phyloP scores from a whole-genome alignment of 306 rosid genomes.

The Quercus cerris region DNA sequence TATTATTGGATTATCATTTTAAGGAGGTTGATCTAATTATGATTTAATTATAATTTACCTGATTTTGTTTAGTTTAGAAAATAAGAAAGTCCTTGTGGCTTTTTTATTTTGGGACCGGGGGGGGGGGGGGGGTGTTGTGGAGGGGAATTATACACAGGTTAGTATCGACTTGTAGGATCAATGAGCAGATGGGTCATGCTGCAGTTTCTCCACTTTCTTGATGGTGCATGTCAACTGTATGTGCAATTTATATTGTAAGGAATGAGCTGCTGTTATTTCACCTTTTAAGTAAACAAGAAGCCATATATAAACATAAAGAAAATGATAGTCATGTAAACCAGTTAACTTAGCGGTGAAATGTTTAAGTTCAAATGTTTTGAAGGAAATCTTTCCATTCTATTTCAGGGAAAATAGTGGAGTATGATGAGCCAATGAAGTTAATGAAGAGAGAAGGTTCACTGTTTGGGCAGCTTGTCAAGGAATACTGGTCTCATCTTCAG shows the following conservation, averaged over 20 bases:
- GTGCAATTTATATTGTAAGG: background rate
- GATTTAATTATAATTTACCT: background rate
- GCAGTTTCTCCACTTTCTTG: background rate
- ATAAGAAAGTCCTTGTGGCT: background rate
- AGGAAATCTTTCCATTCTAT: conserved; percentile 1
- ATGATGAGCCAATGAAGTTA: conserved; percentile 73
- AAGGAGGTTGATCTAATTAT: background rate
- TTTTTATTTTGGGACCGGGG: too few relatives aligned
- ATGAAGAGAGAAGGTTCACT: conserved; percentile 79
- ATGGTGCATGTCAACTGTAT: background rate
- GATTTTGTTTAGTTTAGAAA: background rate
- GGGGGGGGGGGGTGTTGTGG: too few relatives aligned
- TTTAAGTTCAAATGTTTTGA: background rate
- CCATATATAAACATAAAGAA: background rate
- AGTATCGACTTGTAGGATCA: background rate
- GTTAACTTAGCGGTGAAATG: background rate
- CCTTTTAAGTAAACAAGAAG: background rate
- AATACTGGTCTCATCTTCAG: conserved; percentile 85
- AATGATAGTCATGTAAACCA: background rate
- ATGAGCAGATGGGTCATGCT: background rate
- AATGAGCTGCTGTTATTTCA: background rate
- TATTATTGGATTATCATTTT: too few relatives aligned
- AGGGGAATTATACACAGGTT: too few relatives aligned
- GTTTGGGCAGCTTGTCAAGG: conserved; percentile 77
- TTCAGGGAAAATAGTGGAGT: conserved; percentile 83